Percentiles rank a stretch among this genome's conserved stretches.
Conservation (phyloP, 768 basidiomycete species). For the Phylloporus rhodoxanthus region DNA sequence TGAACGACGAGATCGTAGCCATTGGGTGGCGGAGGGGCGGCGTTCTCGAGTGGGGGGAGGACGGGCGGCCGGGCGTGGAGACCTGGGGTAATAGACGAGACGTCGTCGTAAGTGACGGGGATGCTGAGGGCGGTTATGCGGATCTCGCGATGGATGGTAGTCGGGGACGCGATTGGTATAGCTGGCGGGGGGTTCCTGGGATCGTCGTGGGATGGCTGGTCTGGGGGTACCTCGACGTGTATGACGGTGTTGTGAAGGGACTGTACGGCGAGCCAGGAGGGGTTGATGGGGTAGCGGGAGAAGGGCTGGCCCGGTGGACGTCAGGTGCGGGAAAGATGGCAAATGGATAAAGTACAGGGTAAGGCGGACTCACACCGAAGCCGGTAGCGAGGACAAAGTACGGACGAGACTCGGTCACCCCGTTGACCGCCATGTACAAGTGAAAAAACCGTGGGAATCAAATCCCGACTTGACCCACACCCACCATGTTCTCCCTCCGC, state of each 20-base stretch:
- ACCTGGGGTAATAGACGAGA: conserved; percentile 49
- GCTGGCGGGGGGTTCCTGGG: conserved; percentile 1
- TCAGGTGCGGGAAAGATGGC: conserved; percentile 15
- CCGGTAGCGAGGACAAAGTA: conserved; percentile 47
- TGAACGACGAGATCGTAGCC: conserved; percentile 71
- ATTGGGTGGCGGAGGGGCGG: conserved; percentile 34
- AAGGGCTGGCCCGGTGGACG: conserved; percentile 43
- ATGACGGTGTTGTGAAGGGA: conserved; percentile 55
- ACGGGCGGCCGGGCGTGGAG: conserved; percentile 56
- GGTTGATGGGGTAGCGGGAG: conserved; percentile 50
- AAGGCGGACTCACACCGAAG: conserved; percentile 44
- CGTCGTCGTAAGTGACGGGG: conserved; percentile 53
- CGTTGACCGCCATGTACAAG: conserved; percentile 28
- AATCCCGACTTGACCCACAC: conserved; percentile 1
- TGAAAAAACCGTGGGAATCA: conserved; percentile 7
- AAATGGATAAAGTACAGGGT: conserved; percentile 20
- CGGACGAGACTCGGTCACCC: conserved; percentile 27
- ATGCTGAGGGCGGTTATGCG: conserved; percentile 56
- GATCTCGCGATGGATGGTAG: conserved; percentile 36
- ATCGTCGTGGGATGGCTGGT: conserved; percentile 16
- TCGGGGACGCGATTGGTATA: conserved; percentile 2
- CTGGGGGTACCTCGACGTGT: conserved; percentile 33
- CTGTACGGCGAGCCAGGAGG: conserved; percentile 67
- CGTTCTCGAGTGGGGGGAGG: conserved; percentile 37
- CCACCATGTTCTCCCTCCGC: conserved; percentile 56